Percentiles rank a stretch among this genome's conserved stretches.
These are phyloP conservation scores for Russula emetica DNA, from an alignment of 768 basidiomycete species.

Conservation along the genomic window DNA sequence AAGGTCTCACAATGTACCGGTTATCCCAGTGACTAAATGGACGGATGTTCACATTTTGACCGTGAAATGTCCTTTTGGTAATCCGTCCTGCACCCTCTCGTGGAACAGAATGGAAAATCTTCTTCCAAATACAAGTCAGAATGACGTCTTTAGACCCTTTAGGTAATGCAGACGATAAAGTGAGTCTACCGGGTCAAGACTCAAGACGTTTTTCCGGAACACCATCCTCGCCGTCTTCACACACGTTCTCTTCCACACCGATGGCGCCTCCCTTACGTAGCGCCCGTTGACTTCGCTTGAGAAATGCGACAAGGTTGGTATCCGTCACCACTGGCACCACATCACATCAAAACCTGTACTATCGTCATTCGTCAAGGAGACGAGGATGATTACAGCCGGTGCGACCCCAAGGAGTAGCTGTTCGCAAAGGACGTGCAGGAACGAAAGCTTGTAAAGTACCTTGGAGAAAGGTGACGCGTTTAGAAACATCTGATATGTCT, in stretches of 20 bases:
- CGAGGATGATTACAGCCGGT: constrained; percentile 55
- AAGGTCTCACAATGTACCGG: background rate
- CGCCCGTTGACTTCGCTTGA: constrained; percentile 57
- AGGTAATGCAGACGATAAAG: constrained; percentile 31
- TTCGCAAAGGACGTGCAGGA: constrained; percentile 48
- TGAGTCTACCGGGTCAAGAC: constrained; percentile 85
- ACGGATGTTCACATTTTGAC: constrained; percentile 71
- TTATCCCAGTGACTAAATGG: background rate
- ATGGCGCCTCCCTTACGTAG: constrained; percentile 62
- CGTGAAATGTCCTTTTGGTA: constrained; percentile 73
- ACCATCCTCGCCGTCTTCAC: constrained; percentile 54
- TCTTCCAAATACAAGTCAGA: constrained; percentile 68
- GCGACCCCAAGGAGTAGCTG: constrained; percentile 53
- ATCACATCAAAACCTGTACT: constrained; percentile 80
- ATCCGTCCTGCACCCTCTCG: constrained; percentile 77
- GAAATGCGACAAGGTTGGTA: constrained; percentile 69
- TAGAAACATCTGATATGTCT: constrained; percentile 57
- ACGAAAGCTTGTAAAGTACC: constrained; percentile 79
- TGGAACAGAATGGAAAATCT: constrained; percentile 67
- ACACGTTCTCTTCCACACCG: constrained; percentile 92
- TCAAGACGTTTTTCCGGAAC: constrained; percentile 61
- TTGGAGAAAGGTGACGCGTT: constrained; percentile 75
- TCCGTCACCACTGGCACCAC: constrained; percentile 95
- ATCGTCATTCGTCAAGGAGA: constrained; percentile 37
- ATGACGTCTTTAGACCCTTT: constrained; percentile 15